Evolutionary conservation across 176 grass and related monocot species (phyloP), one percentile per base, ranked within the genome.

Genomic region (Cenchrus americanus): DNA sequence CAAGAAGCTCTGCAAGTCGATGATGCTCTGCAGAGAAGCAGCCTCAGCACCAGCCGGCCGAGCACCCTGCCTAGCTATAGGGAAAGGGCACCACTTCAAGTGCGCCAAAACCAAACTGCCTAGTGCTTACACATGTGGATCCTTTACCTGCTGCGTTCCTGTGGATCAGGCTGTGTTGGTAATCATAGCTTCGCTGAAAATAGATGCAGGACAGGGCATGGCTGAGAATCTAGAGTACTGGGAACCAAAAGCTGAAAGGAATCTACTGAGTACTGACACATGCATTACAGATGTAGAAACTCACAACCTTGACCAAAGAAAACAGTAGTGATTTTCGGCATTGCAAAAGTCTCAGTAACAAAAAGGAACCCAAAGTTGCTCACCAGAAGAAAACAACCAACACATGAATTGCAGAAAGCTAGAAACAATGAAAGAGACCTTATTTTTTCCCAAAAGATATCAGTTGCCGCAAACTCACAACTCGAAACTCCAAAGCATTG

Each of bases 221-320:
- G 0, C 52, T 62, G 57, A 19, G 23, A 65, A 55, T 17, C 37
- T 66, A 42, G 40, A 71, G 69, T 59, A 46, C 12, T 49, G 19
- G 75, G 69, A 63, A 75, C 24, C 37, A 81, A 75, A 86, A 30
- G 77, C 77, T 80, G 69, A n/a, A 9, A 66, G 78, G 84, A 86
- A 86, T 86, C 67, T 86, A 30, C 48, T 80, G 76, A 37, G 4
- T 37, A 66, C 1, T 23, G 24, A 37, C 44, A 66, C 61, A 43
- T 30, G 54, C 17, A 86, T 57, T 68, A 76, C n/a, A 7, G 5
- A 4, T 14, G 59, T 62, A 62, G 27, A 61, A 30, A 27, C 12
- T 26, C 24, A 26, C 59, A 62, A 26, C 59, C n/a, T n/a, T n/a
- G n/a, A 26, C 59, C 8, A 62, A n/a, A 62, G 23, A 26, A 37